Conservation (phyloP, 805 yeast genomes). For the Yueomyces sinensis region DNA sequence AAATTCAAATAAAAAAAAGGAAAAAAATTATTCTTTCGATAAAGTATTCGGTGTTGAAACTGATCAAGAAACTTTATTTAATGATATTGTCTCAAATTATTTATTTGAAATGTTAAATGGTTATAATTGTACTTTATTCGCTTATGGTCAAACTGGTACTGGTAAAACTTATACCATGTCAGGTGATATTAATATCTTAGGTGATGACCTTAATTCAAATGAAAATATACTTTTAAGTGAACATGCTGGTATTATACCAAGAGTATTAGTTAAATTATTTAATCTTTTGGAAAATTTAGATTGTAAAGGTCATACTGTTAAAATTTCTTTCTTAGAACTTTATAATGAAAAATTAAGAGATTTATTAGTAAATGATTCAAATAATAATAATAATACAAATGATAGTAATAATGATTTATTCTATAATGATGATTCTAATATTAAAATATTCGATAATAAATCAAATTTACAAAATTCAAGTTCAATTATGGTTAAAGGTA, state of each 20-base stretch:
- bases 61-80: conserved; percentile 55
- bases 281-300: conserved; percentile 26
- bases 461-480: not conserved
- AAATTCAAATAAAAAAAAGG: conserved; percentile 9
- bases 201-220: conserved; percentile 15
- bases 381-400: conserved; percentile 1
- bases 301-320: conserved; percentile 46
- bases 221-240: conserved; percentile 22
- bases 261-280: conserved; percentile 45
- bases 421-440: not conserved
- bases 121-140: conserved; percentile 67
- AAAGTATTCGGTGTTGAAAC: conserved; percentile 72
- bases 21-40: conserved; percentile 55
- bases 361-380: conserved; percentile 27
- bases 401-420: not conserved
- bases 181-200: conserved; percentile 43
- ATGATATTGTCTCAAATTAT: conserved; percentile 44
- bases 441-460: not conserved
- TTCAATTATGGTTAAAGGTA: conserved; percentile 40
- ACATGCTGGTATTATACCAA: conserved; percentile 52
- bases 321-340: conserved; percentile 63
- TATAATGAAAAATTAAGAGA: conserved; percentile 75
- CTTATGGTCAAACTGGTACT: conserved; percentile 84
- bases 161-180: conserved; percentile 71
- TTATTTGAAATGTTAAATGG: conserved; percentile 56